Conservation (phyloP, 768 basidiomycete species). For the Albatrellus ellisii region DNA sequence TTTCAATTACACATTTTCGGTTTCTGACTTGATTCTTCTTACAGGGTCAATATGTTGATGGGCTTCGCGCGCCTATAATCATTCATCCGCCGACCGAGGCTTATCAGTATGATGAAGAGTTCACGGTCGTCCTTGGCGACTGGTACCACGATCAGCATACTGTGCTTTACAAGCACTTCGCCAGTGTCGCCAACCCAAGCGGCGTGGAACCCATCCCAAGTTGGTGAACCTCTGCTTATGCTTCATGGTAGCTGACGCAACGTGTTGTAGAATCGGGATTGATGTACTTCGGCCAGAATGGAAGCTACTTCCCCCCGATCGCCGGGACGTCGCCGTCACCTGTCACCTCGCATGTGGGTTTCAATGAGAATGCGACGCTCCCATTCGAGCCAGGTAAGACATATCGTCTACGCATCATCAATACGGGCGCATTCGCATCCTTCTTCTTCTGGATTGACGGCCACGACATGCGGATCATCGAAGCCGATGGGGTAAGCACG, state of each 20-base stretch:
- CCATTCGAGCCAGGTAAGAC: slow-evolving; percentile 81
- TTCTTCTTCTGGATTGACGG: slow-evolving; percentile 89
- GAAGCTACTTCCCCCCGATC: slow-evolving; percentile 51
- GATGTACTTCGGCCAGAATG: slow-evolving; percentile 75
- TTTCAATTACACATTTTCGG: not conserved
- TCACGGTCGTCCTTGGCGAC: slow-evolving; percentile 73
- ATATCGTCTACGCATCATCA: slow-evolving; percentile 81
- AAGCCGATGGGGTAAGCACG: slow-evolving; percentile 63
- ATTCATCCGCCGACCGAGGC: slow-evolving; percentile 57
- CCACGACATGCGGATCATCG: slow-evolving; percentile 74
- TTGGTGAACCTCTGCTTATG: slow-evolving; percentile 17
- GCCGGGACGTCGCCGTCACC: slow-evolving; percentile 33
- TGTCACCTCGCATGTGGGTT: slow-evolving; percentile 52
- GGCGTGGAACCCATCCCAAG: slow-evolving; percentile 88
- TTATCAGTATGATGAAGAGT: slow-evolving; percentile 80
- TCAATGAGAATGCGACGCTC: slow-evolving; percentile 80
- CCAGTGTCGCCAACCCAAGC: slow-evolving; percentile 62
- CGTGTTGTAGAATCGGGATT: slow-evolving; percentile 53
- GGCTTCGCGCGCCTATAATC: slow-evolving; percentile 76
- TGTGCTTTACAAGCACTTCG: slow-evolving; percentile 48
- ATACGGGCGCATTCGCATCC: slow-evolving; percentile 58
- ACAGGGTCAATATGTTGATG: slow-evolving; percentile 86
- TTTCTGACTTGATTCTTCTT: not conserved
- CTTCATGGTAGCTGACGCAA: not conserved
- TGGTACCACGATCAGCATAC: slow-evolving; percentile 84